A percentile compares a stretch with the other conserved stretches of the same genome.
Evolutionary conservation across 305 asterid genomes (phyloP).

Genomic region (Rubia occidens): DNA sequence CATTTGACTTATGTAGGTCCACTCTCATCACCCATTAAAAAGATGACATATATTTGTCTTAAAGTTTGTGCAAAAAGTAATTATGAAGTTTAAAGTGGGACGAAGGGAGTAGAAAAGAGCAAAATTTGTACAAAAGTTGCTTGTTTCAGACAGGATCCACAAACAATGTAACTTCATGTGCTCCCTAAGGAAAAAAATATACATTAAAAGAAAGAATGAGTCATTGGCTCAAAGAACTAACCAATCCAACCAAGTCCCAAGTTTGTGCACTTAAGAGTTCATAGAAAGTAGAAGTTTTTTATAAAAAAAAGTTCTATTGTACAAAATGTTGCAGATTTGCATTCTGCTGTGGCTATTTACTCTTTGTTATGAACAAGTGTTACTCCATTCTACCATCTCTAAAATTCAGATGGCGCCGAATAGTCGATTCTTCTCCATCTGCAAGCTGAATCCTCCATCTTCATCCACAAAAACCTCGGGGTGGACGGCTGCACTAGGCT

Average conservation of each 20-base stretch:
- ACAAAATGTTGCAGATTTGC: neutral
- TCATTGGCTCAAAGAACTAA: constrained; percentile 5
- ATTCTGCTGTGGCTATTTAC: neutral
- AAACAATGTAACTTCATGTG: neutral
- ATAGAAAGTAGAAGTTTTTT: neutral
- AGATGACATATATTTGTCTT: too few species aligned
- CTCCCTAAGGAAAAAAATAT: neutral
- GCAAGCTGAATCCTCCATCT: constrained; percentile 19
- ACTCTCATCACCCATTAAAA: too few species aligned
- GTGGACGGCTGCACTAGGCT: constrained; percentile 52
- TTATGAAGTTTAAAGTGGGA: too few species aligned
- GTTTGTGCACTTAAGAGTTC: neutral
- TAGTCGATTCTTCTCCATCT: neutral
- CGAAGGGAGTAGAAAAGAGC: neutral
- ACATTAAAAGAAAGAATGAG: neutral
- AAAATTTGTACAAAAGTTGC: neutral
- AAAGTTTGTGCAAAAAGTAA: too few species aligned
- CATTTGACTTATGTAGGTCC: too few species aligned
- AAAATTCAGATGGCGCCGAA: constrained; percentile 1
- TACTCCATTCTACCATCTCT: neutral
- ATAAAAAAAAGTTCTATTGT: constrained; percentile 4
- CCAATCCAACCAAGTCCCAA: neutral
- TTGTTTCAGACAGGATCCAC: too few species aligned
- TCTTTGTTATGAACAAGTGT: neutral
- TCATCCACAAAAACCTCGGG: constrained; percentile 42